A percentile compares a stretch with the other conserved stretches of the same genome.
These are phyloP conservation scores for Botryosphaeria dothidea DNA, from an alignment of 2,329 filamentous ascomycete species.

Conservation along the genomic window DNA sequence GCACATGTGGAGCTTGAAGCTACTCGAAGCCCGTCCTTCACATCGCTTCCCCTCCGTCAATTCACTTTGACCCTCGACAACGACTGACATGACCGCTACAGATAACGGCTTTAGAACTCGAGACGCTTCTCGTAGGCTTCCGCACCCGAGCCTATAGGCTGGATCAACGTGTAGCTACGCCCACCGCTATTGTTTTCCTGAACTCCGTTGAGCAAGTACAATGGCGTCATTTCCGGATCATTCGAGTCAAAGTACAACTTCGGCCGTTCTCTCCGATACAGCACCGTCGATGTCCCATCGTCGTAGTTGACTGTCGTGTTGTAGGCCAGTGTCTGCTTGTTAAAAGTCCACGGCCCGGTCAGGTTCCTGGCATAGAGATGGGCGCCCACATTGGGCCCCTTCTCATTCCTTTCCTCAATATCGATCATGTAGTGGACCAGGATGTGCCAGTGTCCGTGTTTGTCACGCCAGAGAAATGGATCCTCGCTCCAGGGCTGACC, in stretches of 20 bases:
- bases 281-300: slow-evolving; percentile 43
- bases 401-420: slow-evolving; percentile 28
- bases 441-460: slow-evolving; percentile 37
- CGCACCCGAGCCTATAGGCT: slow-evolving; percentile 37
- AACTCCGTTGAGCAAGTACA: slow-evolving; percentile 52
- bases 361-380: slow-evolving; percentile 35
- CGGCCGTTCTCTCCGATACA: slow-evolving; percentile 49
- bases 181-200: slow-evolving; percentile 41
- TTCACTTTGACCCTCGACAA: too few relatives aligned
- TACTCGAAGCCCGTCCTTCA: too few relatives aligned
- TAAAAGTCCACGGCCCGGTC: slow-evolving; percentile 35
- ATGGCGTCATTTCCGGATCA: slow-evolving; percentile 48
- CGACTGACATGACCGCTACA: too few relatives aligned
- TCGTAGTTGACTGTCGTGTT: slow-evolving; percentile 37
- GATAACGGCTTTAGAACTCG: not conserved
- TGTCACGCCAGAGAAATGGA: slow-evolving; percentile 39
- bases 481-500: slow-evolving; percentile 31
- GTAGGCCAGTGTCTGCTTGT: slow-evolving; percentile 29
- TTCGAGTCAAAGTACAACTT: slow-evolving; percentile 51
- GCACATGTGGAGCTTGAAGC: not conserved
- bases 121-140: not conserved
- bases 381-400: slow-evolving; percentile 35
- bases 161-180: slow-evolving; percentile 44
- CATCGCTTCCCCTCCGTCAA: too few relatives aligned
- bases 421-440: slow-evolving; percentile 38